Evolutionary conservation across 306 rosid genomes (phyloP).

Genomic region (Casuarina glauca): DNA sequence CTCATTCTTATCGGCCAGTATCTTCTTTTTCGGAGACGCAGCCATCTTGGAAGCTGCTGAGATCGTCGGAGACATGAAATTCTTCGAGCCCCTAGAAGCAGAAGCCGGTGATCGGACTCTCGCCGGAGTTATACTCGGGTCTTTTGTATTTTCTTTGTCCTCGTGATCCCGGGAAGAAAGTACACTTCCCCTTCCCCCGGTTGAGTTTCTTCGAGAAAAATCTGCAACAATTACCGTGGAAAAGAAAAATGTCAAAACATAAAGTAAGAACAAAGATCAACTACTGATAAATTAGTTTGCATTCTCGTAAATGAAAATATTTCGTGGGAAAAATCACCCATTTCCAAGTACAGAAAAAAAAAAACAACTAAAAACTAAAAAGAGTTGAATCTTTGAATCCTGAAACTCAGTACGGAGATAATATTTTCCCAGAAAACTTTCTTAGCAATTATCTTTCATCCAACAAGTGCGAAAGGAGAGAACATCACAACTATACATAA

Average conservation of each 20-base stretch:
- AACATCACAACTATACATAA: not conserved
- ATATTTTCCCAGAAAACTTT: not conserved
- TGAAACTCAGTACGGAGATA: not conserved
- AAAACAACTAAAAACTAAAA: not conserved
- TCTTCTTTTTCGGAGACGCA: constrained; percentile 69
- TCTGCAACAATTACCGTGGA: constrained; percentile 37
- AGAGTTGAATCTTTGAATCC: not conserved
- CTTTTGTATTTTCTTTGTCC: constrained; percentile 81
- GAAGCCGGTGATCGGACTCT: constrained; percentile 60
- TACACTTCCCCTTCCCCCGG: constrained; percentile 33
- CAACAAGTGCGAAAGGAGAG: not conserved
- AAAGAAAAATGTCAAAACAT: not conserved
- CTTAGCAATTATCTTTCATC: not conserved
- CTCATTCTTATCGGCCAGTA: constrained; percentile 69
- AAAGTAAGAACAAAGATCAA: not conserved
- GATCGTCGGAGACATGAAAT: constrained; percentile 88
- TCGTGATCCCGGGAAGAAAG: constrained; percentile 38
- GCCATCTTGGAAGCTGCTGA: constrained; percentile 75
- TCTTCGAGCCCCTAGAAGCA: constrained; percentile 52
- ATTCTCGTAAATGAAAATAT: not conserved
- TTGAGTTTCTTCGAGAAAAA: constrained; percentile 45
- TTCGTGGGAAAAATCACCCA: not conserved
- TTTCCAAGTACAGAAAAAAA: not conserved
- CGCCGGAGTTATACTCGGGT: constrained; percentile 37
- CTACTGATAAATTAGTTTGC: not conserved